Evolutionary conservation across 257 asterid species (phyloP).

Genomic region (Solanum paucissectum): DNA sequence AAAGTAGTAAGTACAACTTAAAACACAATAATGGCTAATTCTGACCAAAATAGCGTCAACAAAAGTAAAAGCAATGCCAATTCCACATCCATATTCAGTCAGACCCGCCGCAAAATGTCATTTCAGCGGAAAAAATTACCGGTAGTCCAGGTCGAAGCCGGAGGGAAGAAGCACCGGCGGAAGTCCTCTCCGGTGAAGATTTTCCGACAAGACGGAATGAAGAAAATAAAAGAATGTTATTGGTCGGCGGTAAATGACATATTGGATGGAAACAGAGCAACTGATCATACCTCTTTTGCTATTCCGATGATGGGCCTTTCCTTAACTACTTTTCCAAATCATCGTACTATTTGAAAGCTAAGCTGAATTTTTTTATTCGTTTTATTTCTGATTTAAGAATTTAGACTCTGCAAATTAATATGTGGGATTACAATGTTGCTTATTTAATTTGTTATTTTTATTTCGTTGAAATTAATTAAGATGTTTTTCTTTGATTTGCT

Average conservation of each 20-base stretch:
- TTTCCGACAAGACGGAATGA: conserved; percentile 29
- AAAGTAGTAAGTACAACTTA: neutral
- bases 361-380: too few relatives aligned
- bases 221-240: conserved; percentile 33
- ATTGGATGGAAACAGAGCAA: conserved; percentile 21
- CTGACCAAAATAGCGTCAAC: conserved; percentile 1
- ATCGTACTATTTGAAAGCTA: neutral
- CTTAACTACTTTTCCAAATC: conserved; percentile 14
- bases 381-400: too few relatives aligned
- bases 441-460: too few relatives aligned
- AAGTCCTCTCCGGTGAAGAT: conserved; percentile 28
- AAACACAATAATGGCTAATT: conserved; percentile 12
- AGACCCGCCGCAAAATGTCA: conserved; percentile 20
- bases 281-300: conserved; percentile 52
- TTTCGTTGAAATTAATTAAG: neutral
- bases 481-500: neutral
- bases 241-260: conserved; percentile 23
- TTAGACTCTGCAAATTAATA: neutral
- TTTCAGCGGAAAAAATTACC: conserved; percentile 29
- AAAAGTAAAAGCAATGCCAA: neutral
- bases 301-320: conserved; percentile 59
- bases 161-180: conserved; percentile 35
- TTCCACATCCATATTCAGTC: neutral
- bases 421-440: neutral
- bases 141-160: conserved; percentile 30